Evolutionary conservation across 805 yeast genomes (phyloP).

Genomic region (Diddensiella transvaalensis): DNA sequence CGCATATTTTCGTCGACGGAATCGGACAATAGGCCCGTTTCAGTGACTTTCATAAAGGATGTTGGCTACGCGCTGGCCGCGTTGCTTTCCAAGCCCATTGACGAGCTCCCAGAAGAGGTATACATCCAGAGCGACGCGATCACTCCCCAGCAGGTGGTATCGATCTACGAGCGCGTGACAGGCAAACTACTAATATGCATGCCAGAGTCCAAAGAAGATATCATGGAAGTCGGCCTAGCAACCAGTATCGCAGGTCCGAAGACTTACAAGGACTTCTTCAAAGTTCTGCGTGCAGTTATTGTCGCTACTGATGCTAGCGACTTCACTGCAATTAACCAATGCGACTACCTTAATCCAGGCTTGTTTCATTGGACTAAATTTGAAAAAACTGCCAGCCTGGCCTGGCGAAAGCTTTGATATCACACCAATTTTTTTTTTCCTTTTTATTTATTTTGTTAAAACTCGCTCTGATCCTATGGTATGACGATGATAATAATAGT

Average conservation of each 20-base stretch:
- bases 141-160: conserved; percentile 3
- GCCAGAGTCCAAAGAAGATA: background rate
- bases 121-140: conserved; percentile 2
- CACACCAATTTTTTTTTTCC: too few species aligned
- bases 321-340: background rate
- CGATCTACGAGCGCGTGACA: conserved; percentile 4
- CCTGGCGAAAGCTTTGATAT: conserved; percentile 3
- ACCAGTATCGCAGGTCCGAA: background rate
- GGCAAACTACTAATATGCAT: background rate
- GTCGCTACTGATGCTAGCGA: background rate
- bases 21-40: background rate
- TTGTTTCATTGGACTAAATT: background rate
- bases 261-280: background rate
- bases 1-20: conserved; percentile 2
- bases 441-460: too few species aligned
- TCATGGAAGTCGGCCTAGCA: background rate
- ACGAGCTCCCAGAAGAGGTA: conserved; percentile 4
- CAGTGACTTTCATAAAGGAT: conserved; percentile 7
- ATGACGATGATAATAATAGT: too few species aligned
- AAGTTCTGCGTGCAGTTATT: background rate
- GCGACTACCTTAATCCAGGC: conserved; percentile 2
- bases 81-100: background rate
- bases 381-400: background rate
- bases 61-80: conserved; percentile 7
- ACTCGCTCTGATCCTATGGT: too few species aligned